These are phyloP conservation scores for Aquilaria agallochum DNA, from an alignment of 441 rosid species.

Conservation along the genomic window DNA sequence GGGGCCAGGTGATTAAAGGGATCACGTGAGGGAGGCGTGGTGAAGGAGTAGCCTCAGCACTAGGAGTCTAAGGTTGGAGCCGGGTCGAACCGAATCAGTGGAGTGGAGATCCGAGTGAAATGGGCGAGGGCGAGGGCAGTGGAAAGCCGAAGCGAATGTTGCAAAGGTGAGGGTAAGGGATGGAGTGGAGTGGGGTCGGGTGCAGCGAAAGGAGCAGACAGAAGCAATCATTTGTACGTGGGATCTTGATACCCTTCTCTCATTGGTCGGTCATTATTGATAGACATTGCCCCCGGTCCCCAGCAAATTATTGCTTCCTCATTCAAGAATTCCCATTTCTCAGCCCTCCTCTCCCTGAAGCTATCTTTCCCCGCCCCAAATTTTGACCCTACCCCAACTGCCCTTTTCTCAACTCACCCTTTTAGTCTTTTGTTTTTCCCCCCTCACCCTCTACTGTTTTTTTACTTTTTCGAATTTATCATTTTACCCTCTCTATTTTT, in stretches of 20 bases:
- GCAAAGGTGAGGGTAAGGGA: neutral
- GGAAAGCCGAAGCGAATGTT: neutral
- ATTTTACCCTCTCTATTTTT: no score
- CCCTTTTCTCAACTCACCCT: no score
- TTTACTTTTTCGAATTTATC: no score
- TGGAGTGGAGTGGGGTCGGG: constrained; percentile 4
- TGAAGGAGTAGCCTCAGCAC: constrained; percentile 1
- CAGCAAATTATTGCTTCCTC: no score
- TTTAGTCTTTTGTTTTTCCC: no score
- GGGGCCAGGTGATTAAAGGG: neutral
- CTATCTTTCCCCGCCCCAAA: no score
- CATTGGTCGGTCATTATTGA: neutral
- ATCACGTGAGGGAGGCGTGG: constrained; percentile 30
- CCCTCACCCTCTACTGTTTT: no score
- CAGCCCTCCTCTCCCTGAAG: neutral
- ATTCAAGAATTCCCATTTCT: neutral
- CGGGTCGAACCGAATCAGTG: neutral
- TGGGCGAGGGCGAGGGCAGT: neutral
- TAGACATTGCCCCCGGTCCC: neutral
- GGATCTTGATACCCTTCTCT: constrained; percentile 15
- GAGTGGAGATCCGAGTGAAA: constrained; percentile 10
- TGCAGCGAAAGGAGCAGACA: constrained; percentile 40
- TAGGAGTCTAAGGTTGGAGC: constrained; percentile 8
- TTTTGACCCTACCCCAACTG: no score
- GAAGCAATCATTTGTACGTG: constrained; percentile 48